Percentiles rank a stretch among this genome's conserved stretches.
phyloP scores from a whole-genome alignment of 73 alveolate species.

The Effrenium voratum region DNA sequence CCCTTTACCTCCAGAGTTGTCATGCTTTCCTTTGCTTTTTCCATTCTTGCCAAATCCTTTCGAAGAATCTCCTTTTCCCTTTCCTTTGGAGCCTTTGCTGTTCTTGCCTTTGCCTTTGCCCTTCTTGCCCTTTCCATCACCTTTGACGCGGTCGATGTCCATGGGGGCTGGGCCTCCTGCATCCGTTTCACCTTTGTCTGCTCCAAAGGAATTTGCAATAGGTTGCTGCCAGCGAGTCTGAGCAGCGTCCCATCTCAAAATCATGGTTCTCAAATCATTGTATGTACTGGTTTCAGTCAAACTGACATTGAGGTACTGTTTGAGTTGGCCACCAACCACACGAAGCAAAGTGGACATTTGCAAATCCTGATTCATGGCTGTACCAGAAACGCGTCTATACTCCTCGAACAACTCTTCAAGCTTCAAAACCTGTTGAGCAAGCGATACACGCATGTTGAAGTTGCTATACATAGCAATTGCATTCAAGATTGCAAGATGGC shows the following conservation, averaged over 20 bases:
- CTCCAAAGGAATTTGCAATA: neutral
- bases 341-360: neutral
- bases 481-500: neutral
- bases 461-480: neutral
- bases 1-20: too few relatives aligned
- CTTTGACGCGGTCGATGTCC: too few relatives aligned
- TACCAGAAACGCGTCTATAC: neutral
- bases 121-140: conserved; percentile 2
- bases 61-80: neutral
- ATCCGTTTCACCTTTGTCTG: neutral
- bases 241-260: neutral
- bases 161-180: too few relatives aligned
- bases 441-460: neutral
- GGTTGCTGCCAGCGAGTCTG: neutral
- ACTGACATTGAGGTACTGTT: neutral
- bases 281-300: neutral
- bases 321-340: neutral
- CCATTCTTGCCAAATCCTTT: neutral
- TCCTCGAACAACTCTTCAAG: neutral
- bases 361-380: neutral
- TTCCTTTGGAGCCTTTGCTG: neutral
- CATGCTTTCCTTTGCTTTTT: neutral
- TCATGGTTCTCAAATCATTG: neutral
- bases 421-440: neutral
- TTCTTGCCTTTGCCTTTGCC: neutral